phyloP scores from a whole-genome alignment of 495 filamentous ascomycete genomes.

The Geoglossum glabrum region DNA sequence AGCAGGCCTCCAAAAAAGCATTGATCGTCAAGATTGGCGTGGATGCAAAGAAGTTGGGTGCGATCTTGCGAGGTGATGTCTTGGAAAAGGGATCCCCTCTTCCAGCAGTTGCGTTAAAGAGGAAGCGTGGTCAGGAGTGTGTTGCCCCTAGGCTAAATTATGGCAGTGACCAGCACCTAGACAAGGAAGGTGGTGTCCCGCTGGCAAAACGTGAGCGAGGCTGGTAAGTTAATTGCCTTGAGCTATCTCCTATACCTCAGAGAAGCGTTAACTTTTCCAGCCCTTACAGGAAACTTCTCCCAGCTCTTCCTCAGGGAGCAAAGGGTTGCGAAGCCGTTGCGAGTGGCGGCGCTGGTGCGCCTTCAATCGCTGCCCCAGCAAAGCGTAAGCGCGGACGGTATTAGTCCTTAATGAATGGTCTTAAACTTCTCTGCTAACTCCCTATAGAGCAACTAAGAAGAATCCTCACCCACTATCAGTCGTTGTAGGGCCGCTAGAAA shows the following conservation, averaged over 20 bases:
- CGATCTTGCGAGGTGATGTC: too few relatives aligned
- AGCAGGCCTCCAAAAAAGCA: too few relatives aligned
- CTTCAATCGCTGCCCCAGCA: not conserved
- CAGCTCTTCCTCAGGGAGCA: not conserved
- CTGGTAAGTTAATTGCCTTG: too few relatives aligned
- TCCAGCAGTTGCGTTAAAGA: not conserved
- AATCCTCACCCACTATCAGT: too few relatives aligned
- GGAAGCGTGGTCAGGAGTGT: not conserved
- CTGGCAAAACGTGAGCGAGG: not conserved
- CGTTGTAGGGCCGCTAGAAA: too few relatives aligned
- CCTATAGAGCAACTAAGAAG: not conserved
- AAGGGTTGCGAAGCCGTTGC: not conserved
- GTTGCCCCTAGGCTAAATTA: not conserved
- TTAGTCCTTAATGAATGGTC: not conserved
- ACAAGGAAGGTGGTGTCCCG: not conserved
- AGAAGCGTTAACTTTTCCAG: not conserved
- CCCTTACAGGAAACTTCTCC: not conserved
- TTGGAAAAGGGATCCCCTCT: not conserved
- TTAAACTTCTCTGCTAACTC: not conserved
- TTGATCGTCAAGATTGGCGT: too few relatives aligned
- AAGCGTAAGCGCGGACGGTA: not conserved
- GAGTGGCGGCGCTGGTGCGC: not conserved
- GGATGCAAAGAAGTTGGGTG: too few relatives aligned
- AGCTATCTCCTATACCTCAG: not conserved
- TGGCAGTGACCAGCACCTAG: not conserved